Evolutionary conservation across 768 basidiomycete genomes (phyloP).

Genomic region (Infundibulicybe gibba): DNA sequence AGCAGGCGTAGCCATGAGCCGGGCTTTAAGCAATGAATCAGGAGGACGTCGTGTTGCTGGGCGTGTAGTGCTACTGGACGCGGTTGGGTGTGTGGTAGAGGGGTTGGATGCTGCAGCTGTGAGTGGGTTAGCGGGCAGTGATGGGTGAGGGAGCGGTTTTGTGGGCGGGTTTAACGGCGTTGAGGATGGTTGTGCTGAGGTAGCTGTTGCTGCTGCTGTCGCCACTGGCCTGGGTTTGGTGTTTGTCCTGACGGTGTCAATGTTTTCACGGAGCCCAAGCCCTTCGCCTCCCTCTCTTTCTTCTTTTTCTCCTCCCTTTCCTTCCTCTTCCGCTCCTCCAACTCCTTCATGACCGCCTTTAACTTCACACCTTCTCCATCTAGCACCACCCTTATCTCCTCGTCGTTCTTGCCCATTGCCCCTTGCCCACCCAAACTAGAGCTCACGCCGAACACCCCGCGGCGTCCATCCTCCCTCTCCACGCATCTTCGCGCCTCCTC

Average conservation of each 20-base stretch:
- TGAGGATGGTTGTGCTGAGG: not conserved
- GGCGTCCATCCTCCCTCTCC: slow-evolving; percentile 62
- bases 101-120: not conserved
- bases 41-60: too few relatives aligned
- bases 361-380: slow-evolving; percentile 71
- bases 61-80: too few relatives aligned
- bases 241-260: slow-evolving; percentile 3
- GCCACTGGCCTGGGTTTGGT: slow-evolving; percentile 2
- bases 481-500: slow-evolving; percentile 70
- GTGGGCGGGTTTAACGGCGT: not conserved
- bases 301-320: slow-evolving; percentile 40
- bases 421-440: slow-evolving; percentile 15
- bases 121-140: not conserved
- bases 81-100: not conserved
- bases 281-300: slow-evolving; percentile 21
- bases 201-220: not conserved
- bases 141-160: not conserved
- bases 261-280: not conserved
- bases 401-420: slow-evolving; percentile 43
- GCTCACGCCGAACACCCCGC: slow-evolving; percentile 41
- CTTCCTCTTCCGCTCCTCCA: slow-evolving; percentile 53
- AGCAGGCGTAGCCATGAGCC: too few relatives aligned
- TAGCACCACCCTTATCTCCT: slow-evolving; percentile 70
- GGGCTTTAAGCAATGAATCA: too few relatives aligned
- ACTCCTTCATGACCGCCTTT: slow-evolving; percentile 62